Evolutionary conservation across 208 protist genomes (phyloP).

Genomic region (Wallacemonas sp.): DNA sequence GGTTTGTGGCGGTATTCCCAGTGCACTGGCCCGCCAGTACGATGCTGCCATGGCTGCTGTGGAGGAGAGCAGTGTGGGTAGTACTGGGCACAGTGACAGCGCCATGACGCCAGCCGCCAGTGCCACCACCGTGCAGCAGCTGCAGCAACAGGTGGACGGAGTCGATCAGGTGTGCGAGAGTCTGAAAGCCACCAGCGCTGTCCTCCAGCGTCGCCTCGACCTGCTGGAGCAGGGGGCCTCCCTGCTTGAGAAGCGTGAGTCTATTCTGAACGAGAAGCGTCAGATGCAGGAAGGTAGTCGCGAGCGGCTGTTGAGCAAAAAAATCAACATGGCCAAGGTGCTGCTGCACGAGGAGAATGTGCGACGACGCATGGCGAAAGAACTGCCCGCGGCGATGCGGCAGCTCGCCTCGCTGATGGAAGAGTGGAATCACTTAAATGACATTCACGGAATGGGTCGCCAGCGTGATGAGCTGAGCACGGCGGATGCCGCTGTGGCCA

Average conservation of each 20-base stretch:
- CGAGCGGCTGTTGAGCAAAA: slow-evolving; percentile 75
- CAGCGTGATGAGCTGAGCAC: not conserved
- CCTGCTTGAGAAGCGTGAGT: slow-evolving; percentile 37
- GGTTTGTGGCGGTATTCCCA: slow-evolving; percentile 1
- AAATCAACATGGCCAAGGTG: slow-evolving; percentile 86
- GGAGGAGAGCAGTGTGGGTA: not conserved
- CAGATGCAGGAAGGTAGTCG: slow-evolving; percentile 47
- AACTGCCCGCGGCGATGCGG: slow-evolving; percentile 56
- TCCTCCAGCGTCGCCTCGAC: slow-evolving; percentile 32
- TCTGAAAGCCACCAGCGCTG: not conserved
- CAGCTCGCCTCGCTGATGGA: slow-evolving; percentile 37
- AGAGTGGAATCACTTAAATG: slow-evolving; percentile 49
- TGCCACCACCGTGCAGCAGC: slow-evolving; percentile 24
- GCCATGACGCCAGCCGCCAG: not conserved
- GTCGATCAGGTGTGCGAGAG: slow-evolving; percentile 5
- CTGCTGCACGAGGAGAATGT: slow-evolving; percentile 74
- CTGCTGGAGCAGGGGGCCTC: slow-evolving; percentile 43
- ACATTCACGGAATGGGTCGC: not conserved
- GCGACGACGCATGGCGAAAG: slow-evolving; percentile 57
- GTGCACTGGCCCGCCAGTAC: slow-evolving; percentile 2
- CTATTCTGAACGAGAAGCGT: slow-evolving; percentile 47
- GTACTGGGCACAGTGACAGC: not conserved
- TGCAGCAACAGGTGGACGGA: slow-evolving; percentile 29
- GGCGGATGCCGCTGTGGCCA: not conserved
- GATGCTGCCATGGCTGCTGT: slow-evolving; percentile 4